Base-by-base conservation (phyloP, 140 eudicot genomes). In the Oenanthe javanica region DNA sequence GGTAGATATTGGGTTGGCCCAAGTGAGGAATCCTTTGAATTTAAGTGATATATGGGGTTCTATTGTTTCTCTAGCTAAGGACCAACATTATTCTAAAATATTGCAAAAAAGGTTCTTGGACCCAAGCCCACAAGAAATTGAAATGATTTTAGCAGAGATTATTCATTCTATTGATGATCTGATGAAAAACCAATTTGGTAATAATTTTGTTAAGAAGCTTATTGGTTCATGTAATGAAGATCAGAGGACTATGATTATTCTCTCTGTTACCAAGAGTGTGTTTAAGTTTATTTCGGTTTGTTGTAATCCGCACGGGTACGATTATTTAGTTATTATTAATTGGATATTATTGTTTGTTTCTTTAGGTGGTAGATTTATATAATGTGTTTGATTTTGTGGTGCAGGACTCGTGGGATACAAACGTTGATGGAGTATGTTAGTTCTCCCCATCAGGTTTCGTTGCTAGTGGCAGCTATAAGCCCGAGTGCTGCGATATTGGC, bases 221-320 rank as follows among this genome's bases (percentile, higher is more conserved):
- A 83, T 88, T 51, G 72, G 27, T 14, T 86, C 86, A 7, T 92
- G 93, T 71, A 81, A 83, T 83, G 97, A 90, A 83, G 88, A 88
- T 57, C 96, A 90, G 83, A 92, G 89, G 82, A 83, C 87, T 25
- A 75, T 84, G 84, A 86, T 92, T 13, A 82, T 92, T 82, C 59
- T 54, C 59, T 82, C 92, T 36, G 61, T 90, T 10, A 85, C 85
- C 50, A 77, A 73, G 76, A 27, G 48, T 59, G 86, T 89, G 4
- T 80, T 75, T 61, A 84, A 88, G 70, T 83, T 92, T 78, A 78
- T 90, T 75, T 43, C 61, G 31, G 80, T 86, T 31, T 88, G 96
- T 80, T 77, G 87, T 77, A 83, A 78, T 38, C 81, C 87, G 12
- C 84, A 87, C 63, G 97, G 97, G 97, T 92, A 92, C 46, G 93